Conservation (phyloP, 768 basidiomycete species). For the Daedalea quercina region DNA sequence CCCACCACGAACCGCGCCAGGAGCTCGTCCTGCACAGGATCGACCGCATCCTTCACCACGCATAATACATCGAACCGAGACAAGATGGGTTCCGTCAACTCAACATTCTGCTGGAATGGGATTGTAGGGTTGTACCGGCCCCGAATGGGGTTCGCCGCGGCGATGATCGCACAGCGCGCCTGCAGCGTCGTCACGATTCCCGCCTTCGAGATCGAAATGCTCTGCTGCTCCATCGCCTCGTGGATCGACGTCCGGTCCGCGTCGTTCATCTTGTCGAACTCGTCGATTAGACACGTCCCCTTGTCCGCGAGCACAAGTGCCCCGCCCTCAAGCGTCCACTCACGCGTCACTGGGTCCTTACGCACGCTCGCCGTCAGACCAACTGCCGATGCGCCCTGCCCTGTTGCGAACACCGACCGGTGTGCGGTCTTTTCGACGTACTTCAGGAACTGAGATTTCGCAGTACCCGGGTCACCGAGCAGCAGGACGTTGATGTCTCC, state of each 20-base stretch:
- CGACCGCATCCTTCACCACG: constrained; percentile 96
- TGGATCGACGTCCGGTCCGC: constrained; percentile 96
- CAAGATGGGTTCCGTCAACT: constrained; percentile 95
- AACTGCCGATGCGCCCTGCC: constrained; percentile 96
- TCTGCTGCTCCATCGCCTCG: constrained; percentile 99
- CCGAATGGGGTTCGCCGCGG: constrained; percentile 95
- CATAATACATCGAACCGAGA: constrained; percentile 98
- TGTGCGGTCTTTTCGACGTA: constrained; percentile 99
- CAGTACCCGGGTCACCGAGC: constrained; percentile 96
- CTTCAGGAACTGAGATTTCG: constrained; percentile 98
- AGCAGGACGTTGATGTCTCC: constrained; percentile 97
- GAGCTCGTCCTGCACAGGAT: constrained; percentile 95
- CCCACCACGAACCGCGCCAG: constrained; percentile 98
- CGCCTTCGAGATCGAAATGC: constrained; percentile 98
- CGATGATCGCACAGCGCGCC: constrained; percentile 95
- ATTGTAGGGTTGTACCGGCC: constrained; percentile 98
- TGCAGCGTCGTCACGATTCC: constrained; percentile 98
- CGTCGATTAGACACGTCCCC: constrained; percentile 96
- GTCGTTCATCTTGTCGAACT: constrained; percentile 99
- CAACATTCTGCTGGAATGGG: constrained; percentile 97
- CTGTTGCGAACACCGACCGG: constrained; percentile 95
- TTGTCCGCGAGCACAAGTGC: constrained; percentile 98
- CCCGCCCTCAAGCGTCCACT: constrained; percentile 98
- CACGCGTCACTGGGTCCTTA: constrained; percentile 93
- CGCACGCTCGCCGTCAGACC: constrained; percentile 99